Base-by-base conservation (phyloP, 495 filamentous ascomycete genomes). In the Alectoria sarmentosa region DNA sequence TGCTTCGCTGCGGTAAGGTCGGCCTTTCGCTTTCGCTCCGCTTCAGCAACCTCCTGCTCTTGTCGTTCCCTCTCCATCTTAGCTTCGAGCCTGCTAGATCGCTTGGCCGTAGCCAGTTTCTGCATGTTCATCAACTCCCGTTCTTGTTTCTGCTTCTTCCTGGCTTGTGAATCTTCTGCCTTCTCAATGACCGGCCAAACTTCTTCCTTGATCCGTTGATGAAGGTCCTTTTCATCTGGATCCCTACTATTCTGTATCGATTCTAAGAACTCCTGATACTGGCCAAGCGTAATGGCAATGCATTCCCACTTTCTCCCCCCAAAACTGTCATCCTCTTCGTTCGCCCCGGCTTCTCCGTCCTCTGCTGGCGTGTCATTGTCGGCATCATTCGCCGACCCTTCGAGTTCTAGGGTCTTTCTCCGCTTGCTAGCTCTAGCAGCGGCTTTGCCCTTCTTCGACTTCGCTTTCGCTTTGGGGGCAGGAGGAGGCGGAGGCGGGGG, bases 301-400 rank as follows among this genome's bases (percentile, higher is more conserved):
- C 92, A 96, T 70, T 96, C 91, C 94, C 94, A 98, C 72, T 85
- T 91, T 75, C 86, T 86, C 30, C 83, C 83, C 26, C 85, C 86
- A 52, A 91, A 78, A 10, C 83, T 83, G 68, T 86, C 82, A 58
- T 87, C 82, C 38, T 62, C 56, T 32, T 57, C 23, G 21, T 63
- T 58, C 39, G 67, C 69, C 8, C 81, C 74, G 37, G 80, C 78
- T 9, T 71, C 63, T 13, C 73, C 72, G 4, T 75, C 75, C 17
- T 76, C 71, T 59, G 76, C 76, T 5, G 67, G 77, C 26, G 70
- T 71, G 11, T 64, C 69, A 36, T 70, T 70, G 56, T 78, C 80
- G 68, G 81, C 76, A 55, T 68, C 78, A 42, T 83, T 79, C 21
- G 86, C 85, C 13, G 79, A 79, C 36, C 87, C 84, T n/a, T 75